These are phyloP conservation scores for Xylariaceae sp. DNA, from an alignment of 2,329 filamentous ascomycete genomes.

Conservation along the genomic window DNA sequence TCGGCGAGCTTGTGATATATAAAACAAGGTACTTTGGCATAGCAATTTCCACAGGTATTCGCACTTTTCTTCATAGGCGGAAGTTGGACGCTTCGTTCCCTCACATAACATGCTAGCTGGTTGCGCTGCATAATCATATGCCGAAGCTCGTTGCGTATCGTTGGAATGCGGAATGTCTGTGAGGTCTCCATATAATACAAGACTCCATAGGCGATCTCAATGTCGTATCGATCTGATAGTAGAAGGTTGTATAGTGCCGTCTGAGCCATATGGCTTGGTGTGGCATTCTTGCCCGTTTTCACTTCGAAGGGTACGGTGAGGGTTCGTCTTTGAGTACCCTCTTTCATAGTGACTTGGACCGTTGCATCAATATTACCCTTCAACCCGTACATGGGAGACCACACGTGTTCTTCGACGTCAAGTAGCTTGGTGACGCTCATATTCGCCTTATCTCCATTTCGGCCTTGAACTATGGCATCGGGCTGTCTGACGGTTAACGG, in stretches of 20 bases:
- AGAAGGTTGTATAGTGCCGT: conserved; percentile 93
- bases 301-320: conserved; percentile 93
- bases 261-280: conserved; percentile 85
- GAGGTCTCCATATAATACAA: conserved; percentile 95
- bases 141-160: conserved; percentile 84
- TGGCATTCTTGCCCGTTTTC: conserved; percentile 89
- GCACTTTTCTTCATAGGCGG: conserved; percentile 86
- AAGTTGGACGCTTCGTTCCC: conserved; percentile 78
- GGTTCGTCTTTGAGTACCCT: conserved; percentile 69
- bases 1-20: conserved; percentile 92
- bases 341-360: conserved; percentile 82
- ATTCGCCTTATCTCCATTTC: conserved; percentile 75
- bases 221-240: conserved; percentile 91
- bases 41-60: conserved; percentile 84
- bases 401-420: conserved; percentile 96
- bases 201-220: conserved; percentile 87
- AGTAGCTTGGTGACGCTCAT: conserved; percentile 93
- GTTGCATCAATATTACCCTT: conserved; percentile 99
- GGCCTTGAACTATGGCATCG: conserved; percentile 78
- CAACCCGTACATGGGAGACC: conserved; percentile 96
- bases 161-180: conserved; percentile 82
- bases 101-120: conserved; percentile 82
- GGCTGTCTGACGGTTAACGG: conserved; percentile 52
- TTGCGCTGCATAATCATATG: conserved; percentile 98
- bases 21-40: conserved; percentile 89